Conservation (phyloP, 164 flowering plant genomes). For the Annona squamosa region DNA sequence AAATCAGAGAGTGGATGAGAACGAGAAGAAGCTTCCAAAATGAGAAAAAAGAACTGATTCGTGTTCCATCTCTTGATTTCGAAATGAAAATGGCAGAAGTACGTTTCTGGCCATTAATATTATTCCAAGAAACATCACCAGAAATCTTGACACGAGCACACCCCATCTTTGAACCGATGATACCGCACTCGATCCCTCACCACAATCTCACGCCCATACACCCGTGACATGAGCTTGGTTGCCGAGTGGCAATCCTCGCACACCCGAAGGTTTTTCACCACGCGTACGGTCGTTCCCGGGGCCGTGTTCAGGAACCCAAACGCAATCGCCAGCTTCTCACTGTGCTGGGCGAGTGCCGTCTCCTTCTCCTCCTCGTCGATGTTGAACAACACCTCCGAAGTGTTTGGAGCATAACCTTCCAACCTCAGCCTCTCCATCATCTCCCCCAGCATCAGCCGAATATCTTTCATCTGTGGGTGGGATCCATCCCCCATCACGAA, state of each 20-base stretch:
- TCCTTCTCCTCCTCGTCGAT: slow-evolving; percentile 43
- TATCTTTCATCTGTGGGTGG: slow-evolving; percentile 28
- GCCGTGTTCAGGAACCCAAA: slow-evolving; percentile 27
- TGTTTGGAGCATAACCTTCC: slow-evolving; percentile 28
- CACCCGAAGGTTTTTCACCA: slow-evolving; percentile 36
- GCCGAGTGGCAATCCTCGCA: slow-evolving; percentile 37
- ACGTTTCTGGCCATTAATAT: background rate
- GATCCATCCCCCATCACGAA: slow-evolving; percentile 30
- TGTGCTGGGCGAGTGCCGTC: slow-evolving; percentile 28
- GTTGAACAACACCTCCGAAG: slow-evolving; percentile 29
- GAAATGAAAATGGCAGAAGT: background rate
- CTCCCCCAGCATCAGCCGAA: slow-evolving; percentile 22
- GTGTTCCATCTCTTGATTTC: background rate
- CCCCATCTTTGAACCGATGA: slow-evolving; percentile 32
- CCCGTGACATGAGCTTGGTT: slow-evolving; percentile 30
- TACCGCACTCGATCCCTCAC: slow-evolving; percentile 35
- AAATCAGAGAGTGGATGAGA: too few species aligned
- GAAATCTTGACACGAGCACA: slow-evolving; percentile 32
- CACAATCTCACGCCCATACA: slow-evolving; percentile 27
- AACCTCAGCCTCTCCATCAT: slow-evolving; percentile 19
- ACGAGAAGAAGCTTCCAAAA: too few species aligned
- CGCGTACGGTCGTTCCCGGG: slow-evolving; percentile 26
- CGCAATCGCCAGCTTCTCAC: slow-evolving; percentile 37
- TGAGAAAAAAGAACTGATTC: too few species aligned
- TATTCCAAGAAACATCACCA: slow-evolving; percentile 18